Evolutionary conservation across 257 asterid species (phyloP).

Genomic region (Buddleja alternifolia): DNA sequence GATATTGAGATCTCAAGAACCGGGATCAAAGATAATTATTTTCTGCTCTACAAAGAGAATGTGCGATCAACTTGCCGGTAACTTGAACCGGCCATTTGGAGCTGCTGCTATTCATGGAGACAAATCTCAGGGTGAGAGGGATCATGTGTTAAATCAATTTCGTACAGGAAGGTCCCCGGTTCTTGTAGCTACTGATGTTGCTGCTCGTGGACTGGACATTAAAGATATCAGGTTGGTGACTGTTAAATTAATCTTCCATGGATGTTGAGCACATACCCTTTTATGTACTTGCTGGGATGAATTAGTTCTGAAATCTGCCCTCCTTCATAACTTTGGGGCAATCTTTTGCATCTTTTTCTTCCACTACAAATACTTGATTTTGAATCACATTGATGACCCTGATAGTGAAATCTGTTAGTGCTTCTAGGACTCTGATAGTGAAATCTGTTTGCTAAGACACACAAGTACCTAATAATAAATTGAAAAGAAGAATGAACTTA

Average conservation of each 20-base stretch:
- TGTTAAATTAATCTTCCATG: conserved; percentile 7
- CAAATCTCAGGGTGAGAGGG: conserved; percentile 88
- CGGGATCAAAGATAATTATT: conserved; percentile 83
- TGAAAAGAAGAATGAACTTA: no score
- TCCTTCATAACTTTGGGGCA: no score
- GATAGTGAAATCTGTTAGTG: no score
- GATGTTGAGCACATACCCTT: neutral
- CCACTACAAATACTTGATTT: no score
- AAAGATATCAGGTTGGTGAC: conserved; percentile 82
- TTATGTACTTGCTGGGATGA: no score
- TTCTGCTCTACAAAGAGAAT: conserved; percentile 93
- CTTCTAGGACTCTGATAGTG: no score
- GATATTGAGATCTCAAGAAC: conserved; percentile 87
- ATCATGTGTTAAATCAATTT: conserved; percentile 75
- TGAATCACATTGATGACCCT: no score
- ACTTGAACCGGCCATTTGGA: conserved; percentile 66
- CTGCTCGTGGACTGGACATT: conserved; percentile 94
- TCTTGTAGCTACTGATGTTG: conserved; percentile 97
- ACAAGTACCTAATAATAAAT: no score
- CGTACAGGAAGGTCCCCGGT: conserved; percentile 81
- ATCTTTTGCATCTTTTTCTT: no score
- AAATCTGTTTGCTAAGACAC: no score
- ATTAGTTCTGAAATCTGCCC: no score
- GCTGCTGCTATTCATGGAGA: conserved; percentile 96
- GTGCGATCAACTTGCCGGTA: conserved; percentile 80